A percentile compares a stretch with the other conserved stretches of the same genome.
Conservation (phyloP, 208 protist genomes). For the Leishmania mexicana region DNA sequence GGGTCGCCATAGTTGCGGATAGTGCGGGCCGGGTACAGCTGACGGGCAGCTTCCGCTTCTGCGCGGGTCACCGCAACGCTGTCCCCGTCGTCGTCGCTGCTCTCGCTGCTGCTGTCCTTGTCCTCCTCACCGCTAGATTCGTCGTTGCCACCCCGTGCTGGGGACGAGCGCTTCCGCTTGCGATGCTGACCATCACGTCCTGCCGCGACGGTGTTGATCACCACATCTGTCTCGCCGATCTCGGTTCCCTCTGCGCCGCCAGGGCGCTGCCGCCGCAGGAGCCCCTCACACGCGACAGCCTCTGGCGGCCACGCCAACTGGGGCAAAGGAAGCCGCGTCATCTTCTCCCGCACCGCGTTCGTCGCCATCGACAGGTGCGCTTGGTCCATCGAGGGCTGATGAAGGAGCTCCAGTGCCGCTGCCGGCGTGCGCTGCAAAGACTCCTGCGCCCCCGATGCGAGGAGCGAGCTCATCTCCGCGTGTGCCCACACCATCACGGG, state of each 20-base stretch:
- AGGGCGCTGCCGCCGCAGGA: background rate
- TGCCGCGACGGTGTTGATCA: background rate
- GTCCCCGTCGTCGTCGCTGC: slow-evolving; percentile 20
- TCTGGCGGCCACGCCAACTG: slow-evolving; percentile 21
- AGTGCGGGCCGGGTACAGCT: slow-evolving; percentile 45
- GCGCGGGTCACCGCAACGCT: slow-evolving; percentile 22
- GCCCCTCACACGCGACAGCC: slow-evolving; percentile 16
- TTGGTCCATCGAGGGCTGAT: slow-evolving; percentile 47
- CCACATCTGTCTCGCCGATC: background rate
- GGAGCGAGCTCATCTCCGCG: slow-evolving; percentile 12
- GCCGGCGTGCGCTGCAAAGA: slow-evolving; percentile 1
- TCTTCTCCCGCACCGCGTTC: slow-evolving; percentile 11
- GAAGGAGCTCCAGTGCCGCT: slow-evolving; percentile 24
- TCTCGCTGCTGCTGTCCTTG: background rate
- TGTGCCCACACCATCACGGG: slow-evolving; percentile 10
- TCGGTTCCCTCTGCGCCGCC: background rate
- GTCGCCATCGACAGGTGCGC: slow-evolving; percentile 17
- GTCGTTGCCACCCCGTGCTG: background rate
- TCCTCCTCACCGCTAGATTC: slow-evolving; percentile 4
- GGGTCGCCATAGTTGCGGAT: slow-evolving; percentile 15
- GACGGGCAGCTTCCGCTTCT: slow-evolving; percentile 20
- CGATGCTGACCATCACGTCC: background rate
- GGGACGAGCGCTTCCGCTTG: slow-evolving; percentile 20
- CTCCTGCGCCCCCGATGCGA: slow-evolving; percentile 1
- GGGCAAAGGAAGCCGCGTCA: slow-evolving; percentile 27